phyloP scores from a whole-genome alignment of 805 yeast species.

The Lipomyces sp. region DNA sequence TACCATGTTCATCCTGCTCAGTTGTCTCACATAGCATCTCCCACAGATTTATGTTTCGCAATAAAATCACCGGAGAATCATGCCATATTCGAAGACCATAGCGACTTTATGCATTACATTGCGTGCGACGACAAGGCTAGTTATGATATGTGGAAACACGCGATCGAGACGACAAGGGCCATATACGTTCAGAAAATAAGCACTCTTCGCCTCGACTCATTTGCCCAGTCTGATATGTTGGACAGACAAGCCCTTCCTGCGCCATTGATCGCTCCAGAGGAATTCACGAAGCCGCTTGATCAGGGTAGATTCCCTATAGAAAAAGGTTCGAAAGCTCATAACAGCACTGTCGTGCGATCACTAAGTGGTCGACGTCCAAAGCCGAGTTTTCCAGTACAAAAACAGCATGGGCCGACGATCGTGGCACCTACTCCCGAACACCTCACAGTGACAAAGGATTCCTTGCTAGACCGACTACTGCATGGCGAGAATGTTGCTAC shows the following conservation, averaged over 20 bases:
- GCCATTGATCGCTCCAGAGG: constrained; percentile 22
- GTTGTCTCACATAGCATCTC: constrained; percentile 5
- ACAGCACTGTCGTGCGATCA: constrained; percentile 20
- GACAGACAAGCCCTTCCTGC: background rate
- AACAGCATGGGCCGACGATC: background rate
- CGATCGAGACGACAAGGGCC: constrained; percentile 16
- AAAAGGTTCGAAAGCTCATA: constrained; percentile 17
- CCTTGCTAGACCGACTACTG: constrained; percentile 28
- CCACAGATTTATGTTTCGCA: constrained; percentile 20
- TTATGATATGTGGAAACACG: constrained; percentile 26
- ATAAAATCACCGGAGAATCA: constrained; percentile 18
- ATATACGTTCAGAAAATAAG: constrained; percentile 14
- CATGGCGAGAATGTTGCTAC: constrained; percentile 28
- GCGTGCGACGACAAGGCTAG: constrained; percentile 23
- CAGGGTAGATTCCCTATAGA: constrained; percentile 15
- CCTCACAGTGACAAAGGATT: constrained; percentile 26
- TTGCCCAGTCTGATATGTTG: background rate
- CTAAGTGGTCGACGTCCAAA: background rate
- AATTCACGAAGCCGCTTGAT: constrained; percentile 16
- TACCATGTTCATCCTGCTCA: constrained; percentile 5
- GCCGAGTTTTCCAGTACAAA: background rate
- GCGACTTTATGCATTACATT: constrained; percentile 20
- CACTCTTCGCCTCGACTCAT: constrained; percentile 10
- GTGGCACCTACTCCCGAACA: constrained; percentile 18
- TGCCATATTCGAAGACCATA: constrained; percentile 23